These are phyloP conservation scores for Drosera capensis DNA, from an alignment of 148 eudicot species.

Conservation along the genomic window DNA sequence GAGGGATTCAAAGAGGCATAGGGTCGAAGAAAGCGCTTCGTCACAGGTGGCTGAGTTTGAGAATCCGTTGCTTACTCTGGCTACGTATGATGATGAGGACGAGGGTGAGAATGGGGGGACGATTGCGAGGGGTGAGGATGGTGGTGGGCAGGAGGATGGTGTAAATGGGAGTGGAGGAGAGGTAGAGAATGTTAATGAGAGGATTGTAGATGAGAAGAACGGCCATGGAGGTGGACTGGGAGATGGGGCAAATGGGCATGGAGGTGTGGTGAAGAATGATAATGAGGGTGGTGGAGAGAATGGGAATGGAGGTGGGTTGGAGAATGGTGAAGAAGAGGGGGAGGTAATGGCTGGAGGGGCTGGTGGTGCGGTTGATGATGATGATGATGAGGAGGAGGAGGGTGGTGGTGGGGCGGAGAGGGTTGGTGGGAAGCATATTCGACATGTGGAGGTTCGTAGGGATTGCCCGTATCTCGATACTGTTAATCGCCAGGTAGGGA, in stretches of 20 bases:
- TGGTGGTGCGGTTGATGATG: conserved; percentile 14
- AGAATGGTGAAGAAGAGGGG: too few species aligned
- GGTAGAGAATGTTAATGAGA: conserved; percentile 9
- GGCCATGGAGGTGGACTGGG: too few species aligned
- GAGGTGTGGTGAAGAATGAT: too few species aligned
- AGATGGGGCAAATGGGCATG: too few species aligned
- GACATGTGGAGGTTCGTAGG: conserved; percentile 45
- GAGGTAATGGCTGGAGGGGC: conserved; percentile 22
- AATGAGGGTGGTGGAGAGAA: too few species aligned
- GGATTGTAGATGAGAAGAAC: too few species aligned
- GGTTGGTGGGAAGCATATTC: conserved; percentile 24
- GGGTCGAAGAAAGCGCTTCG: conserved; percentile 15
- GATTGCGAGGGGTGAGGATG: conserved; percentile 3
- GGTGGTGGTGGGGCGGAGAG: conserved; percentile 3
- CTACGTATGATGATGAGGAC: conserved; percentile 51
- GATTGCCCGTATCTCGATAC: conserved; percentile 97
- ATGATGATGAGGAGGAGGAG: conserved; percentile 27
- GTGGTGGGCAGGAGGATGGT: conserved; percentile 7
- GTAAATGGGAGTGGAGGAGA: conserved; percentile 9
- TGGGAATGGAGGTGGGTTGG: too few species aligned
- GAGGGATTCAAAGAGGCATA: conserved; percentile 39
- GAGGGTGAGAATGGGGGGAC: conserved; percentile 46
- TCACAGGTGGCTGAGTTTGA: conserved; percentile 33
- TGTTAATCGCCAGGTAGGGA: conserved; percentile 81
- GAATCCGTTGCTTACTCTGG: conserved; percentile 64